A percentile compares a stretch with the other conserved stretches of the same genome.
These are phyloP conservation scores for Gracilariopsis chorda DNA, from an alignment of 23 red algal genomes.

Conservation along the genomic window DNA sequence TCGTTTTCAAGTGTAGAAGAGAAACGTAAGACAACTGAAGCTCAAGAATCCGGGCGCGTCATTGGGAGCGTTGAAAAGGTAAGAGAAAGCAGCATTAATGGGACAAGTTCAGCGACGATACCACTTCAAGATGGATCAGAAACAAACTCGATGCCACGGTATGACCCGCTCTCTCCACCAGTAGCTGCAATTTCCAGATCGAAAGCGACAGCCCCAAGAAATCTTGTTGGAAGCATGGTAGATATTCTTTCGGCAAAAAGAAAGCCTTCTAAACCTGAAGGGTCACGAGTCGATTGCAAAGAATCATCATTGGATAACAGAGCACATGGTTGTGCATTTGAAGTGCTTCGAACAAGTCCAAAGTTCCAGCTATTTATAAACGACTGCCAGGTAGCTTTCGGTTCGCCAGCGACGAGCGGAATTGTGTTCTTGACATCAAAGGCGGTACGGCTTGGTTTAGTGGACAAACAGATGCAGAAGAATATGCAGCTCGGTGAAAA, in stretches of 20 bases:
- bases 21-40: too few species aligned
- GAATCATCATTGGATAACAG: not conserved
- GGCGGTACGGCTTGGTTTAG: constrained; percentile 47
- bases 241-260: constrained; percentile 24
- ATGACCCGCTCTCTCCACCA: constrained; percentile 45
- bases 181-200: constrained; percentile 13
- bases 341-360: constrained; percentile 45
- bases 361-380: constrained; percentile 56
- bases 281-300: not conserved
- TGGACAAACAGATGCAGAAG: constrained; percentile 65
- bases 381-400: constrained; percentile 68
- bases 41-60: too few species aligned
- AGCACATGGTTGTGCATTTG: not conserved
- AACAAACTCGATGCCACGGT: not conserved
- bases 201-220: constrained; percentile 9
- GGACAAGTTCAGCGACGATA: too few species aligned
- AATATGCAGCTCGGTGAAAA: constrained; percentile 60
- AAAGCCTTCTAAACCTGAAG: not conserved
- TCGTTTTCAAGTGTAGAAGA: too few species aligned
- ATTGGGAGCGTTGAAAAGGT: too few species aligned
- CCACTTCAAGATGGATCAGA: not conserved
- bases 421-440: constrained; percentile 58
- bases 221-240: constrained; percentile 46
- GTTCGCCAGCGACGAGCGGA: constrained; percentile 65
- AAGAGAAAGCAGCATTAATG: too few species aligned